Evolutionary conservation across 345 rosid genomes (phyloP).

Genomic region (Hypericum androsaemum): DNA sequence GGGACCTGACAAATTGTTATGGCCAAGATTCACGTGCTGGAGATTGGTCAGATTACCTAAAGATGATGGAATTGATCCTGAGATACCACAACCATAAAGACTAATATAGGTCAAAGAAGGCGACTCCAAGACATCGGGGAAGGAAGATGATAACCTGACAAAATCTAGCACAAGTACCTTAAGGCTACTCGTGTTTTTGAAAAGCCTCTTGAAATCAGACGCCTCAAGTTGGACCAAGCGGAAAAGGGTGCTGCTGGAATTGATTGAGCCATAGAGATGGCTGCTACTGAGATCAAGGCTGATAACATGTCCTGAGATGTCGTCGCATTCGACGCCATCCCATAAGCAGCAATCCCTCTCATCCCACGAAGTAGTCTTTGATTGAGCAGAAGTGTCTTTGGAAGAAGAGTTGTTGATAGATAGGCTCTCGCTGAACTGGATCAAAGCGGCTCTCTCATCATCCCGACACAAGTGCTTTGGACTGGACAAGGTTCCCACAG

Average conservation of each 20-base stretch:
- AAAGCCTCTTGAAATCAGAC: no score
- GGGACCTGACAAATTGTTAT: no score
- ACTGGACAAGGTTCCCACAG: no score
- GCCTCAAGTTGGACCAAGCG: neutral
- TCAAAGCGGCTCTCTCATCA: conserved; percentile 2
- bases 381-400: neutral
- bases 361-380: neutral
- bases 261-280: conserved; percentile 14
- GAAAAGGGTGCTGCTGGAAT: conserved; percentile 12
- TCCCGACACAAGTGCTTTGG: neutral
- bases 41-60: no score
- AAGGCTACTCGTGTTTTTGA: no score
- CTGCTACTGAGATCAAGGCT: conserved; percentile 10
- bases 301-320: neutral
- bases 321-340: conserved; percentile 15
- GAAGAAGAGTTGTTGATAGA: neutral
- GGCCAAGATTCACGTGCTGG: no score
- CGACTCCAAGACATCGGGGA: no score
- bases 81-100: no score
- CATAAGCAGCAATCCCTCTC: neutral
- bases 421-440: neutral
- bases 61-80: no score
- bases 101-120: no score
- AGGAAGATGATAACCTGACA: no score
- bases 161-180: no score